Percentiles rank a stretch among this genome's conserved stretches.
These are phyloP conservation scores for Fusarium globosum DNA, from an alignment of 2,329 filamentous ascomycete species.

Conservation along the genomic window DNA sequence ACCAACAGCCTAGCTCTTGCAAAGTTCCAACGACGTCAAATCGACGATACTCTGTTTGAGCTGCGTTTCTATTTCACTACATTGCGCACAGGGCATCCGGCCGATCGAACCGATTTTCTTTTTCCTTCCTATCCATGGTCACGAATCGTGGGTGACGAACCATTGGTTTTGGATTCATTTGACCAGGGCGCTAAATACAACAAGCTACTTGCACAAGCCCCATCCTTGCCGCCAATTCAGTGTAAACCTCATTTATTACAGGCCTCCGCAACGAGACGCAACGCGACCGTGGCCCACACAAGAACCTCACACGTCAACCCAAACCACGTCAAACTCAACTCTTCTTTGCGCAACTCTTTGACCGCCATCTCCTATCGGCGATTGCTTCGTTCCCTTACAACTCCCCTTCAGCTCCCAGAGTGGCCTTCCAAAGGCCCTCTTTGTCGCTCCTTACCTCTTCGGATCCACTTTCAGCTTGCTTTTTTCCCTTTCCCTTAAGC, in stretches of 20 bases:
- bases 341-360: conserved; percentile 17
- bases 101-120: background rate
- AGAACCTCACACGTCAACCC: conserved; percentile 25
- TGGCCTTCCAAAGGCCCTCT: conserved; percentile 21
- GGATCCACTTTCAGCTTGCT: conserved; percentile 8
- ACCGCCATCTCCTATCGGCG: conserved; percentile 29
- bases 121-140: background rate
- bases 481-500: conserved; percentile 17
- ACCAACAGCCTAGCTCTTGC: conserved; percentile 14
- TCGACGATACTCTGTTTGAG: background rate
- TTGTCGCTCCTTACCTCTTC: conserved; percentile 22
- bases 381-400: conserved; percentile 24
- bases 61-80: background rate
- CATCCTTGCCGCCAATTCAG: conserved; percentile 5
- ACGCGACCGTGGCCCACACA: conserved; percentile 42
- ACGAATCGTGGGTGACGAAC: conserved; percentile 20
- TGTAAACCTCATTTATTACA: conserved; percentile 30
- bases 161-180: conserved; percentile 10
- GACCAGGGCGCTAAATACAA: conserved; percentile 30
- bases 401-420: conserved; percentile 18
- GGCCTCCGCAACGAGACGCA: conserved; percentile 31
- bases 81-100: conserved; percentile 19
- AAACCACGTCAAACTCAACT: conserved; percentile 14
- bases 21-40: conserved; percentile 18
- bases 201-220: conserved; percentile 10